A percentile compares a stretch with the other conserved stretches of the same genome.
Evolutionary conservation across 257 asterid genomes (phyloP).

Genomic region (Capsicum pubescens): DNA sequence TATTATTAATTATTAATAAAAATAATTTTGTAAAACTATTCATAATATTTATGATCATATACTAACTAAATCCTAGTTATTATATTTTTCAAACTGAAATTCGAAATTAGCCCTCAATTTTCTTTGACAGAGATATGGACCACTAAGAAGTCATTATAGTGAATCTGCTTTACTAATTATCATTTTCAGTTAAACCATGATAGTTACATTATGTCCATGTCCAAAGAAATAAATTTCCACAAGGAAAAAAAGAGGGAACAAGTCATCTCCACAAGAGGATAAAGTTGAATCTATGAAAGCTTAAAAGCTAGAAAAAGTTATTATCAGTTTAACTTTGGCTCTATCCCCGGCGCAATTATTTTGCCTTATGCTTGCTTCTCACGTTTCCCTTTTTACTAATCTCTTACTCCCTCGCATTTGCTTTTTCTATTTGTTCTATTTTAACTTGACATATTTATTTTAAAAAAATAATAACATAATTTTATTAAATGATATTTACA

Average conservation of each 20-base stretch:
- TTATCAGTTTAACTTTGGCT: neutral
- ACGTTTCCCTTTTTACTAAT: slow-evolving; percentile 14
- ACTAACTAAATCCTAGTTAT: neutral
- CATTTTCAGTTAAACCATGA: neutral
- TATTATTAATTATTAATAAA: too few relatives aligned
- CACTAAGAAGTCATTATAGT: neutral
- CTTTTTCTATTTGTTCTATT: too few relatives aligned
- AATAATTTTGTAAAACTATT: too few relatives aligned
- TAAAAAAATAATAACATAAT: too few relatives aligned
- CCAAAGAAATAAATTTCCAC: neutral
- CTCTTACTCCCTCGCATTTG: neutral
- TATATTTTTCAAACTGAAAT: neutral
- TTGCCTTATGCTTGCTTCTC: neutral
- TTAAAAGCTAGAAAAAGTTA: neutral
- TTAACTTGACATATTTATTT: too few relatives aligned
- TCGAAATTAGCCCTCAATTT: neutral
- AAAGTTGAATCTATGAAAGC: neutral
- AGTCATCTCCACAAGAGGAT: neutral
- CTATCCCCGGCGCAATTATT: neutral
- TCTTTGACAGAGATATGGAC: neutral
- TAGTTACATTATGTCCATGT: neutral
- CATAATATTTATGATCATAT: too few relatives aligned
- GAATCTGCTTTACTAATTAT: neutral
- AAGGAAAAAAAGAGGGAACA: neutral
- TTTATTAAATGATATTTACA: too few relatives aligned